Conservation (phyloP, 164 flowering plant species). For the Tinospora cordifolia region DNA sequence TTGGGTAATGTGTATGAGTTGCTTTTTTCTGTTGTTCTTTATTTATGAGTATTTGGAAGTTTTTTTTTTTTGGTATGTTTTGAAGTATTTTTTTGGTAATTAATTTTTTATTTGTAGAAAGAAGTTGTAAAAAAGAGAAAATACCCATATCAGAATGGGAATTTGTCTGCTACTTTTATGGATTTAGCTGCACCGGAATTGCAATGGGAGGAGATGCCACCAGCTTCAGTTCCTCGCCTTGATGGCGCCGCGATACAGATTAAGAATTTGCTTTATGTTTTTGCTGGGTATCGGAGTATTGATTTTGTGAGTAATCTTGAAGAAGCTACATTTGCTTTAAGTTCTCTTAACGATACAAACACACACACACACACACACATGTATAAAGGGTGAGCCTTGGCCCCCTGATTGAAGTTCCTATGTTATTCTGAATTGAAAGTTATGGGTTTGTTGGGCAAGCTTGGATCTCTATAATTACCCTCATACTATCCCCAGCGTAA, state of each 20-base stretch:
- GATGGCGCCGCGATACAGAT: conserved; percentile 78
- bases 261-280: conserved; percentile 57
- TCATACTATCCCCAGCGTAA: no score
- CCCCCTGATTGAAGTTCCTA: no score
- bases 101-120: conserved; percentile 15
- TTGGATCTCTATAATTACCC: no score
- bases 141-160: conserved; percentile 14
- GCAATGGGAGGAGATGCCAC: conserved; percentile 68
- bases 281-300: conserved; percentile 69
- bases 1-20: not conserved
- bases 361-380: no score
- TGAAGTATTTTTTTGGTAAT: not conserved
- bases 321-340: no score
- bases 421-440: no score
- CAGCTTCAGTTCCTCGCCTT: conserved; percentile 76
- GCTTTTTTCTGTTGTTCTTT: no score
- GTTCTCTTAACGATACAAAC: no score
- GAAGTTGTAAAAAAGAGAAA: conserved; percentile 2
- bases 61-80: not conserved
- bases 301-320: conserved; percentile 54
- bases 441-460: no score
- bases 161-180: conserved; percentile 55
- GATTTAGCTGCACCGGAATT: conserved; percentile 65
- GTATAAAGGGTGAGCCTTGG: no score
- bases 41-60: not conserved